A percentile compares a stretch with the other conserved stretches of the same genome.
Evolutionary conservation across 1,284 basidiomycete genomes (phyloP).

Genomic region (Anthracocystis panici-leucophaei): DNA sequence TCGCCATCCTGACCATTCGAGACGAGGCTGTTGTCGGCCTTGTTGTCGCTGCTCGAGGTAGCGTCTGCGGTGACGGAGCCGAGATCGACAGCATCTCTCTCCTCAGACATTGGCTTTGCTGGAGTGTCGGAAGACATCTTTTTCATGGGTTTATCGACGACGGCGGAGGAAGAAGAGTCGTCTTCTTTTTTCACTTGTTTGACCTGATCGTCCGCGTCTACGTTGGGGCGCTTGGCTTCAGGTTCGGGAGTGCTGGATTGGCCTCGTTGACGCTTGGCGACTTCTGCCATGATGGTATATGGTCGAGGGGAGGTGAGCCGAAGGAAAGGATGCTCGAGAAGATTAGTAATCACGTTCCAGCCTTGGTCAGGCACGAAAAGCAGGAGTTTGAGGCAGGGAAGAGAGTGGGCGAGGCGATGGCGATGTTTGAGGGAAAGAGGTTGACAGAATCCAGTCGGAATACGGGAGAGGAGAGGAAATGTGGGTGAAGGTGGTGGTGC

Average conservation of each 20-base stretch:
- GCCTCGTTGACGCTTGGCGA: slow-evolving; percentile 57
- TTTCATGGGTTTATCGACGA: slow-evolving; percentile 1
- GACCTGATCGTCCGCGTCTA: slow-evolving; percentile 29
- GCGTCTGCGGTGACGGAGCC: slow-evolving; percentile 45
- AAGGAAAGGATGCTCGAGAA: slow-evolving; percentile 28
- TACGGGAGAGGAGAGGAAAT: slow-evolving; percentile 9
- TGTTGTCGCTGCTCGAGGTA: slow-evolving; percentile 39
- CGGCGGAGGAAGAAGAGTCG: slow-evolving; percentile 12
- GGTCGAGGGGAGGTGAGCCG: slow-evolving; percentile 16
- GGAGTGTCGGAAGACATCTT: slow-evolving; percentile 45
- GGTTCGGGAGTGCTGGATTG: slow-evolving; percentile 47
- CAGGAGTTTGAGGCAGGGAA: slow-evolving; percentile 16
- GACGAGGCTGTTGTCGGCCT: slow-evolving; percentile 33
- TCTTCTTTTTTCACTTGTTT: slow-evolving; percentile 15
- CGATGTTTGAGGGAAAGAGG: slow-evolving; percentile 5
- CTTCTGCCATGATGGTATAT: slow-evolving; percentile 58
- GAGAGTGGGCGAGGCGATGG: slow-evolving; percentile 8
- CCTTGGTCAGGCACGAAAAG: slow-evolving; percentile 28
- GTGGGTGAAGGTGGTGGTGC: slow-evolving; percentile 4
- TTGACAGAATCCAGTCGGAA: slow-evolving; percentile 14
- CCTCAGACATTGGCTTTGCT: slow-evolving; percentile 36
- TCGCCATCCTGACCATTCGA: slow-evolving; percentile 45
- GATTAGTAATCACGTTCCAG: slow-evolving; percentile 45
- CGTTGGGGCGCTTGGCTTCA: slow-evolving; percentile 54
- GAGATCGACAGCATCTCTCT: slow-evolving; percentile 57